Conservation (phyloP, 148 eudicot genomes). For the Fagopyrum homotropicum region DNA sequence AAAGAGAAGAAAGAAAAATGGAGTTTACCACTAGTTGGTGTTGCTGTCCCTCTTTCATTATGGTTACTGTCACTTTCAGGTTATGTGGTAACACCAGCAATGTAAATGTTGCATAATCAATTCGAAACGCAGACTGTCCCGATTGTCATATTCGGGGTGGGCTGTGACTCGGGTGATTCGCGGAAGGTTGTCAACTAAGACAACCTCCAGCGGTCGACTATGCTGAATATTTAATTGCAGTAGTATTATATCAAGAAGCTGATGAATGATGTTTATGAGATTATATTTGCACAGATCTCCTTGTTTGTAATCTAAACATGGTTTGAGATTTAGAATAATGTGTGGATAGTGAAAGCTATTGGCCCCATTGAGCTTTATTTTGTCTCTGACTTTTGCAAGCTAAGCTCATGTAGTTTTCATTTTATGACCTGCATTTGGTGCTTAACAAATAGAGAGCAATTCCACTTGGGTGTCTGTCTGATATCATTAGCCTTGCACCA, state of each 20-base stretch:
- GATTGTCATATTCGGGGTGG: too few relatives aligned
- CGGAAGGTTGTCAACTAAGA: too few relatives aligned
- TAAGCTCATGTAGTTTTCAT: background rate
- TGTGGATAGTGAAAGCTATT: background rate
- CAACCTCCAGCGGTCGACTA: background rate
- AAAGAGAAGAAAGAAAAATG: background rate
- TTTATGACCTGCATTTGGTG: constrained; percentile 2
- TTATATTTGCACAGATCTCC: background rate
- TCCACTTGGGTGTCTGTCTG: background rate
- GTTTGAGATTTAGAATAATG: background rate
- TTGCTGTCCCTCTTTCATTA: background rate
- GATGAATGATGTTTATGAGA: background rate
- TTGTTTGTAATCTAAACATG: background rate
- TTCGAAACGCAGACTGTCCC: background rate
- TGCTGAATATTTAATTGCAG: background rate
- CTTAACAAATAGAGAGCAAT: background rate
- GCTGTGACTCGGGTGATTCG: too few relatives aligned
- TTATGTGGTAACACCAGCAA: background rate
- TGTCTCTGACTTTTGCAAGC: background rate
- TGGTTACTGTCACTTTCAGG: background rate
- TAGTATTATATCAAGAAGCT: background rate
- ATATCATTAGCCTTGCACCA: background rate
- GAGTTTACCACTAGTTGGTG: background rate
- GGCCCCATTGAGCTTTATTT: background rate
- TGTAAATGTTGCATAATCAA: background rate